Percentiles rank a stretch among this genome's conserved stretches.
Conservation (phyloP, 2,329 filamentous ascomycete species). For the Nemania bipapillata region DNA sequence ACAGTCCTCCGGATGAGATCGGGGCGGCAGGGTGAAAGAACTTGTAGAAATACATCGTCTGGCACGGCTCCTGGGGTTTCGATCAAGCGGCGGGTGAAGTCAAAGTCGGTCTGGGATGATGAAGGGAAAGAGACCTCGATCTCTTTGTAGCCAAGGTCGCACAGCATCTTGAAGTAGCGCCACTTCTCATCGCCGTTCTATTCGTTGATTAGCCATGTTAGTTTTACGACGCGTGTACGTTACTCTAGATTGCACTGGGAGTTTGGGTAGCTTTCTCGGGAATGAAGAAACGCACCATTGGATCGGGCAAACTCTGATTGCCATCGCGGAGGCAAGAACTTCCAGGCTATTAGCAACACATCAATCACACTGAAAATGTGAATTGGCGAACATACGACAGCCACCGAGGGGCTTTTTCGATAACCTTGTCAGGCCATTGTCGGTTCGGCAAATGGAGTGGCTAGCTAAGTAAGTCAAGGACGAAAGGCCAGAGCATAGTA, state of each 20-base stretch:
- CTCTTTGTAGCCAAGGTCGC: conserved; percentile 93
- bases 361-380: background rate
- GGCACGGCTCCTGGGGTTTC: conserved; percentile 86
- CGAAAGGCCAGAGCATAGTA: background rate
- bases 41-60: conserved; percentile 91
- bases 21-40: conserved; percentile 88
- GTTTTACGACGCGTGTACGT: conserved; percentile 50
- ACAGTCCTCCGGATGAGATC: conserved; percentile 90
- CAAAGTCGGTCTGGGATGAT: conserved; percentile 93
- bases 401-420: conserved; percentile 88
- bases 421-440: conserved; percentile 84
- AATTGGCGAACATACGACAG: conserved; percentile 63
- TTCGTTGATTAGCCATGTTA: conserved; percentile 64
- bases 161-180: conserved; percentile 93
- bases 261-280: background rate
- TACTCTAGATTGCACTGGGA: background rate
- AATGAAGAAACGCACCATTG: conserved; percentile 74
- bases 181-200: conserved; percentile 95
- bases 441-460: conserved; percentile 68
- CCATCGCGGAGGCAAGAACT: conserved; percentile 81
- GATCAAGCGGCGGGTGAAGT: conserved; percentile 88
- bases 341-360: background rate
- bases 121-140: conserved; percentile 97
- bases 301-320: conserved; percentile 91
- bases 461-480: conserved; percentile 2